These are phyloP conservation scores for Cubamyces lactineus DNA, from an alignment of 768 basidiomycete genomes.

Conservation along the genomic window DNA sequence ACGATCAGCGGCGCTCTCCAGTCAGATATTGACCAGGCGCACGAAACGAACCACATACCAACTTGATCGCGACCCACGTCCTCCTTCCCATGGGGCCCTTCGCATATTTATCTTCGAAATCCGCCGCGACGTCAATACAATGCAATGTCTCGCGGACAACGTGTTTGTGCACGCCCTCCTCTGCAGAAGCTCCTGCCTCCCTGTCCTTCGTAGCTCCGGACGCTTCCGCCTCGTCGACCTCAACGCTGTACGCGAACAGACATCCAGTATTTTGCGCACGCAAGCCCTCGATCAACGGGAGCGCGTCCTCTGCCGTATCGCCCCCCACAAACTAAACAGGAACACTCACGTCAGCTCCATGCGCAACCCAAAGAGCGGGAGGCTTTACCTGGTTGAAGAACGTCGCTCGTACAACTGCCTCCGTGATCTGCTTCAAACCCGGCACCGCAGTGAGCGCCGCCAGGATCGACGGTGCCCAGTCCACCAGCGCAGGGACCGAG, in stretches of 20 bases:
- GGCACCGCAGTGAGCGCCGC: slow-evolving; percentile 58
- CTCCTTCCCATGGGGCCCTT: slow-evolving; percentile 44
- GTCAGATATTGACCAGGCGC: slow-evolving; percentile 2
- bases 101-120: slow-evolving; percentile 64
- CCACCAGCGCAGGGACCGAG: slow-evolving; percentile 76
- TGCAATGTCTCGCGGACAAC: slow-evolving; percentile 76
- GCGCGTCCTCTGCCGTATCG: slow-evolving; percentile 70
- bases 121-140: slow-evolving; percentile 77
- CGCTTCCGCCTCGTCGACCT: slow-evolving; percentile 69
- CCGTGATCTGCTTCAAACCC: slow-evolving; percentile 59
- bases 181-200: slow-evolving; percentile 31
- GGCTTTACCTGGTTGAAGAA: slow-evolving; percentile 78
- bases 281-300: slow-evolving; percentile 65
- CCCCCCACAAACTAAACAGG: slow-evolving; percentile 80
- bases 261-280: slow-evolving; percentile 72
- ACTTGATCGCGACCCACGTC: slow-evolving; percentile 87
- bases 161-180: slow-evolving; percentile 52
- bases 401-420: slow-evolving; percentile 71
- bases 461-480: slow-evolving; percentile 73
- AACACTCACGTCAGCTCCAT: not conserved
- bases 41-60: slow-evolving; percentile 48
- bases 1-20: slow-evolving; percentile 1
- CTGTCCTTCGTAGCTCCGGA: slow-evolving; percentile 32
- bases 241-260: slow-evolving; percentile 84
- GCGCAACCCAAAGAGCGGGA: not conserved